Conservation (phyloP, 2,329 filamentous ascomycete genomes). For the Trematosphaeria pertusa region DNA sequence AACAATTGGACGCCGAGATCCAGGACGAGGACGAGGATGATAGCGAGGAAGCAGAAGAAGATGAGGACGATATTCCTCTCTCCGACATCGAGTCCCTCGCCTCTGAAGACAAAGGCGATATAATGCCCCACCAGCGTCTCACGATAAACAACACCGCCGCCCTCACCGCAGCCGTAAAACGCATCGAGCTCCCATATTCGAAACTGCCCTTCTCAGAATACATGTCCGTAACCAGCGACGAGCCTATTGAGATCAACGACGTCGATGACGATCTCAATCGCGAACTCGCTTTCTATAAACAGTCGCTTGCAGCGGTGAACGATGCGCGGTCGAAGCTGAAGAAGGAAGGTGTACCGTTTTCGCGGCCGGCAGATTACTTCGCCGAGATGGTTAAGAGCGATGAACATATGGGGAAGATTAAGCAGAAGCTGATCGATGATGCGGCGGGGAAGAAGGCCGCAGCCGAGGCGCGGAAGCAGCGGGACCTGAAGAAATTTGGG, state of each 20-base stretch:
- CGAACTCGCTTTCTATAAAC: constrained; percentile 91
- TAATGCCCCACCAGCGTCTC: constrained; percentile 87
- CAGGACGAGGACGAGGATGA: constrained; percentile 58
- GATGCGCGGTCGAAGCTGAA: constrained; percentile 76
- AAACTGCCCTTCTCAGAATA: constrained; percentile 82
- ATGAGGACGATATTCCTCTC: constrained; percentile 87
- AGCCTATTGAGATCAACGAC: constrained; percentile 77
- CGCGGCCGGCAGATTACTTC: constrained; percentile 92
- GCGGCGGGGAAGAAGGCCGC: constrained; percentile 91
- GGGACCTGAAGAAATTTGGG: constrained; percentile 98
- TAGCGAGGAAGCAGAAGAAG: constrained; percentile 72
- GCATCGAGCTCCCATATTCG: constrained; percentile 74
- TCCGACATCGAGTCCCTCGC: constrained; percentile 83
- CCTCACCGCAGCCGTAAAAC: constrained; percentile 78
- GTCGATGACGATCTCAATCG: constrained; percentile 90
- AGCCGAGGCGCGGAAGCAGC: constrained; percentile 86
- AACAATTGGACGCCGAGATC: constrained; percentile 60
- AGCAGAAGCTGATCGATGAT: constrained; percentile 89
- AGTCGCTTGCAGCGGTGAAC: constrained; percentile 80
- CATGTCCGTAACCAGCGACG: constrained; percentile 74
- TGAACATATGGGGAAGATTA: constrained; percentile 97
- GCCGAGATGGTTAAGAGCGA: constrained; percentile 99
- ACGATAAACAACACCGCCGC: constrained; percentile 97
- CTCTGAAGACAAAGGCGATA: constrained; percentile 83
- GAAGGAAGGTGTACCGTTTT: constrained; percentile 84